Percentiles rank a stretch among this genome's conserved stretches.
These are phyloP conservation scores for Silene coronaria DNA, from an alignment of 179 eudicot species.

Conservation along the genomic window DNA sequence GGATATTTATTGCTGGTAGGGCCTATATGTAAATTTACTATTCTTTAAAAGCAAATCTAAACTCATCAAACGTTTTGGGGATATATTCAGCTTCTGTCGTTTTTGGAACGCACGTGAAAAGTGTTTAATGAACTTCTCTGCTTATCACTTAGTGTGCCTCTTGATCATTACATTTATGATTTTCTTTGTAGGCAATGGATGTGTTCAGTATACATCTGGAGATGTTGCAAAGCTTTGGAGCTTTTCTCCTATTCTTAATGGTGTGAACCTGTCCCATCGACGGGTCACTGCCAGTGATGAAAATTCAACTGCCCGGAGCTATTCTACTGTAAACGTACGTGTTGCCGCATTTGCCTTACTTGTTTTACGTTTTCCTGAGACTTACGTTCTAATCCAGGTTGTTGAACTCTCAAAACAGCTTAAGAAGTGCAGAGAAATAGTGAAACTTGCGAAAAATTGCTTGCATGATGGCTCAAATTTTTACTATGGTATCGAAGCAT, in stretches of 20 bases:
- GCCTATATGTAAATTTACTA: background rate
- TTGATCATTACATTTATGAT: background rate
- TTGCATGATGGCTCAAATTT: constrained; percentile 48
- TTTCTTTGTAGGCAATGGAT: constrained; percentile 37
- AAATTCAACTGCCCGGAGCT: constrained; percentile 34
- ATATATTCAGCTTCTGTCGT: background rate
- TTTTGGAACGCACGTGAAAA: background rate
- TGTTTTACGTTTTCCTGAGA: background rate
- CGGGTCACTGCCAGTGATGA: constrained; percentile 28
- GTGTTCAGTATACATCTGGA: constrained; percentile 56
- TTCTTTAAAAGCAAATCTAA: background rate
- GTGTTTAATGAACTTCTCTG: background rate
- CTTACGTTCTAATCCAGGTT: constrained; percentile 4
- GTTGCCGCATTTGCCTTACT: constrained; percentile 4
- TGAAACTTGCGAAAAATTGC: constrained; percentile 62
- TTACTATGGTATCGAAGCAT: constrained; percentile 77
- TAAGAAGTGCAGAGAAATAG: constrained; percentile 65
- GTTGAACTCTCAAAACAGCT: constrained; percentile 35
- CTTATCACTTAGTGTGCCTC: background rate
- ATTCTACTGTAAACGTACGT: constrained; percentile 41
- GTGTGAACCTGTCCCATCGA: constrained; percentile 38
- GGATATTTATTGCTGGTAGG: background rate
- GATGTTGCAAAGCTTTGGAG: constrained; percentile 54
- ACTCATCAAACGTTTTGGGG: background rate
- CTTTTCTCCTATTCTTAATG: constrained; percentile 45